These are phyloP conservation scores for Aspergillus fijiensis DNA, from an alignment of 2,329 filamentous ascomycete species.

Conservation along the genomic window DNA sequence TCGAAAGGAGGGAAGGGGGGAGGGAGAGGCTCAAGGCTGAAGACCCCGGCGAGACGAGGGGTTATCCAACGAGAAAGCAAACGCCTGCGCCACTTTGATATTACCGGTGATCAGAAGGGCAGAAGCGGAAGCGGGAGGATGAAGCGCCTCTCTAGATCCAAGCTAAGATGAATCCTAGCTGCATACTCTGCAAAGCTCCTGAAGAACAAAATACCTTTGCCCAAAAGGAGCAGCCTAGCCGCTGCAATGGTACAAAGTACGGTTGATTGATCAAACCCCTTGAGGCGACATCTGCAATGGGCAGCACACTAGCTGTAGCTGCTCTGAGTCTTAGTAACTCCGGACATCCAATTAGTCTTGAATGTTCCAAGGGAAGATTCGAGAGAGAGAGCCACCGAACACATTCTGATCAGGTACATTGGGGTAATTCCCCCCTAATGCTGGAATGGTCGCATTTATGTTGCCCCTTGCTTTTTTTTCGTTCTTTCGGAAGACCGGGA, in stretches of 20 bases:
- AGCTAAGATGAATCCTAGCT: not conserved
- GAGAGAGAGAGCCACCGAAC: not conserved
- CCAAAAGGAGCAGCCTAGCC: not conserved
- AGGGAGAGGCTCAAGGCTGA: not conserved
- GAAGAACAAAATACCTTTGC: not conserved
- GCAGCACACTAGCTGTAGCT: no score
- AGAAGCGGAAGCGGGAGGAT: not conserved
- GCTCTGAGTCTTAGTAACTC: no score
- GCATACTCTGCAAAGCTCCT: not conserved
- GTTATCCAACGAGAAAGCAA: not conserved
- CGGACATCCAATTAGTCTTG: no score
- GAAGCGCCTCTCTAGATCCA: not conserved
- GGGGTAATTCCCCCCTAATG: not conserved
- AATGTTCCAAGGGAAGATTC: not conserved
- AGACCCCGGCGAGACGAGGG: not conserved
- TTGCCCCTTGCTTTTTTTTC: not conserved
- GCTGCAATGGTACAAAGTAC: not conserved
- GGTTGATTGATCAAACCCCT: not conserved
- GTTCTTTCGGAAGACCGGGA: conserved; percentile 4
- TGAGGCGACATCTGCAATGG: not conserved
- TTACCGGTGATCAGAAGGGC: not conserved
- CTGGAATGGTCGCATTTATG: not conserved
- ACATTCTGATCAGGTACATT: not conserved
- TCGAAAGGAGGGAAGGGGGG: no score
- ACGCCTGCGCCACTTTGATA: conserved; percentile 2